These are phyloP conservation scores for Piper betle DNA, from an alignment of 164 flowering plant genomes.

Conservation along the genomic window DNA sequence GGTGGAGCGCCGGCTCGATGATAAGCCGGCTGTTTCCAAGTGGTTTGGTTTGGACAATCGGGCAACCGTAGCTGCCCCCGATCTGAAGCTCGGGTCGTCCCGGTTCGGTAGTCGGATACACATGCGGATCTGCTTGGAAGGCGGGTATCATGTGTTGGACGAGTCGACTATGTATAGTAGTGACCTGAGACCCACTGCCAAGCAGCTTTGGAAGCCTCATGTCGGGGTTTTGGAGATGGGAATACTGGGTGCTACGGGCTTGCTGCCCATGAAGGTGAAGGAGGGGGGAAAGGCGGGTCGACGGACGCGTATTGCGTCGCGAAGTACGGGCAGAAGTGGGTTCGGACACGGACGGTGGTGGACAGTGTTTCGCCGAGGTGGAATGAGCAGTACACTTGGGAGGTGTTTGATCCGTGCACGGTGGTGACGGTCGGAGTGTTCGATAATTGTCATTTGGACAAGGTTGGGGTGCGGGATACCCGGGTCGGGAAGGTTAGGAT, in stretches of 20 bases:
- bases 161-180: constrained; percentile 70
- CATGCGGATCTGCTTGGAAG: constrained; percentile 30
- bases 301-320: constrained; percentile 32
- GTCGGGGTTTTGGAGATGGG: constrained; percentile 44
- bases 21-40: constrained; percentile 37
- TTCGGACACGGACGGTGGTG: constrained; percentile 25
- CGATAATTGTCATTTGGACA: constrained; percentile 22
- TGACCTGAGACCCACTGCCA: constrained; percentile 47
- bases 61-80: constrained; percentile 10
- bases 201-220: constrained; percentile 59
- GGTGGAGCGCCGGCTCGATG: constrained; percentile 45
- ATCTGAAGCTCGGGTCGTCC: constrained; percentile 16
- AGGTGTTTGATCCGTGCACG: constrained; percentile 34
- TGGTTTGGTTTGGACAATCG: constrained; percentile 61
- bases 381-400: constrained; percentile 38
- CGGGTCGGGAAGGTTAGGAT: constrained; percentile 39
- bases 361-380: constrained; percentile 22
- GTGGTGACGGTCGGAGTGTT: constrained; percentile 28
- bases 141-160: constrained; percentile 73
- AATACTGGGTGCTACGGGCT: constrained; percentile 54
- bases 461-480: constrained; percentile 13
- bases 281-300: constrained; percentile 18
- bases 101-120: constrained; percentile 65
- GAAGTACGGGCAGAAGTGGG: constrained; percentile 15
- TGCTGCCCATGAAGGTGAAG: constrained; percentile 27